phyloP scores from a whole-genome alignment of 2,329 filamentous ascomycete species.

The Juglanconis juglandina region DNA sequence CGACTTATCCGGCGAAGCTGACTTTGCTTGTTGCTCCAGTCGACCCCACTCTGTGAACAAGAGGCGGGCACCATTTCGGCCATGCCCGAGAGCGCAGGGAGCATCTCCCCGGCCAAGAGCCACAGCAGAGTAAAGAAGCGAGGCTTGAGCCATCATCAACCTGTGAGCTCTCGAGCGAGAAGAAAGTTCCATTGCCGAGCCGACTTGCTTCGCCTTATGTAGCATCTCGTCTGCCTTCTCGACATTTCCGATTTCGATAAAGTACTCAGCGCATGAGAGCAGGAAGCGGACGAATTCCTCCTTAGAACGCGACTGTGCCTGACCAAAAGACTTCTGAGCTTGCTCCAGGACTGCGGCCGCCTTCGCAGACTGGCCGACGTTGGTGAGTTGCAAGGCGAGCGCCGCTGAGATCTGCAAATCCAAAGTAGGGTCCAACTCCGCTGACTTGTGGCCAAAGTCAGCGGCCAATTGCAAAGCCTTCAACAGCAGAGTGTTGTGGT shows the following conservation, averaged over 20 bases:
- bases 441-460: slow-evolving; percentile 36
- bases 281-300: slow-evolving; percentile 54
- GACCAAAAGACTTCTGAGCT: slow-evolving; percentile 23
- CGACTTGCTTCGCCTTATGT: slow-evolving; percentile 36
- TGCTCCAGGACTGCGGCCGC: slow-evolving; percentile 43
- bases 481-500: slow-evolving; percentile 44
- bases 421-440: not conserved
- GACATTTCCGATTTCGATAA: slow-evolving; percentile 62
- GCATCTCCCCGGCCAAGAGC: slow-evolving; percentile 60
- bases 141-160: slow-evolving; percentile 55
- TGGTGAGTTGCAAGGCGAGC: slow-evolving; percentile 51
- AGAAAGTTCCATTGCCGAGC: slow-evolving; percentile 20
- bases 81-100: slow-evolving; percentile 54
- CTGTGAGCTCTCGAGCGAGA: slow-evolving; percentile 37
- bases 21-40: slow-evolving; percentile 40
- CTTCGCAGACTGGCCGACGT: slow-evolving; percentile 48
- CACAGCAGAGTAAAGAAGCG: slow-evolving; percentile 62
- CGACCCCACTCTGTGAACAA: slow-evolving; percentile 55
- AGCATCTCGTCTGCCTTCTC: slow-evolving; percentile 53
- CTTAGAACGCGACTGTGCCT: slow-evolving; percentile 25
- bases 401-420: slow-evolving; percentile 29
- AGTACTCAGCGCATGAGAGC: slow-evolving; percentile 71
- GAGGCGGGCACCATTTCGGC: slow-evolving; percentile 55
- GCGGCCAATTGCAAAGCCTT: slow-evolving; percentile 45
- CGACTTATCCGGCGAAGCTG: slow-evolving; percentile 25